These are phyloP conservation scores for Candida pseudofarinosa DNA, from an alignment of 805 yeast genomes.

Conservation along the genomic window DNA sequence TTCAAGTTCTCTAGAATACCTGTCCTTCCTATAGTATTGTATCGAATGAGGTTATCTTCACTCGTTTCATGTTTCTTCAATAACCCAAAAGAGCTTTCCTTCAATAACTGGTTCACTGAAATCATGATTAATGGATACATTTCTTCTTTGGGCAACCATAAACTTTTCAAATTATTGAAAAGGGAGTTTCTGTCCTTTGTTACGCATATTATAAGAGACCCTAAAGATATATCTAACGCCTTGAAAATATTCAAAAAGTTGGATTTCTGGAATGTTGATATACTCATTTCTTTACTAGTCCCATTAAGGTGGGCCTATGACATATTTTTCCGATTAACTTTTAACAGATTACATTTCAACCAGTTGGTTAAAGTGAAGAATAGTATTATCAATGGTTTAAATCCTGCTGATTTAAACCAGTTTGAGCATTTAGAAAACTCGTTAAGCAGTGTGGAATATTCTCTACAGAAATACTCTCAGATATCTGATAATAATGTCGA, in stretches of 20 bases:
- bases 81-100: slow-evolving; percentile 6
- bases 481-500: slow-evolving; percentile 1
- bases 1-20: slow-evolving; percentile 35
- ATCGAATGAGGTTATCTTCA: slow-evolving; percentile 34
- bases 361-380: slow-evolving; percentile 25
- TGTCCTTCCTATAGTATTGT: slow-evolving; percentile 34
- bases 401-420: slow-evolving; percentile 15
- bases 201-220: neutral
- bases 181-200: slow-evolving; percentile 7
- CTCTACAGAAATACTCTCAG: slow-evolving; percentile 6
- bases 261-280: slow-evolving; percentile 25
- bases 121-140: slow-evolving; percentile 33
- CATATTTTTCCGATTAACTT: slow-evolving; percentile 24
- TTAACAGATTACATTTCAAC: slow-evolving; percentile 31
- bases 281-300: slow-evolving; percentile 29
- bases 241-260: slow-evolving; percentile 18
- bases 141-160: slow-evolving; percentile 35
- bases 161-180: slow-evolving; percentile 17
- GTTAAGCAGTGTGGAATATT: slow-evolving; percentile 8
- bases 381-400: slow-evolving; percentile 28
- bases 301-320: slow-evolving; percentile 38
- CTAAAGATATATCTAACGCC: slow-evolving; percentile 1
- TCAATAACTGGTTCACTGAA: slow-evolving; percentile 27
- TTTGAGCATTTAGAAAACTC: slow-evolving; percentile 18
- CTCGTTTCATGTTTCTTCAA: slow-evolving; percentile 24